Evolutionary conservation across 768 basidiomycete species (phyloP), one percentile per base, ranked within the genome.

Genomic region (Mycena pura): DNA sequence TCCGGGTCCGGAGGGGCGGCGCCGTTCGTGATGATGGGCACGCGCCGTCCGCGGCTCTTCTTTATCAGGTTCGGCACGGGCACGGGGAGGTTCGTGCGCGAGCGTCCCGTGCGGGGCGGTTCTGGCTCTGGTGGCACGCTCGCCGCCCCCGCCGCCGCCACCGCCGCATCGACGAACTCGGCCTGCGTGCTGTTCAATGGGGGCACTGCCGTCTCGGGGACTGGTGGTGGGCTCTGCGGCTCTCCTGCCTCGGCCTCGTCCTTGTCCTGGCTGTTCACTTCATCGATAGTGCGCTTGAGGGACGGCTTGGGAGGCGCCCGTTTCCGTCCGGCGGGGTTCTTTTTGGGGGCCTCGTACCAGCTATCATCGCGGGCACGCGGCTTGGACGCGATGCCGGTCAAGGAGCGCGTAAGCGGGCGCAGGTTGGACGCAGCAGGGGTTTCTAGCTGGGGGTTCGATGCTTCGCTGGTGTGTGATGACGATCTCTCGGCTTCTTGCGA

Each of bases 41-140:
- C 88, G 31, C 86, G 76, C 19, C 88, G 79, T 11, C 88, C 88
- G n/a, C 88, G 78, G 41, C 84, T 86, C 65, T 89, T 89, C 74
- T 90, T 90, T 13, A 82, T 90, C 39, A 90, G 80, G 70, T 89
- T 85, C 1, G 88, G 88, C 5, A 89, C 82, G 28, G 88, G 87
- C 10, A 89, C 74, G 40, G 88, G 88, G 17, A 86, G 43, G 34
- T 49, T 51, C 5, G 60, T 45, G 47, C 53, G 54, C 3, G 54
- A 19, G 28, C 61, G 61, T n/a, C n/a, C n/a, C n/a, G n/a, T 1
- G 56, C n/a, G 24, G 14, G 6, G 45, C 29, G 32, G 40, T 19
- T 11, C 9, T 34, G 22, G 24, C n/a, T 6, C 6, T n/a, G n/a
- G n/a, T n/a, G 19, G 19, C 0, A 25, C 17, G 21, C 13, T 19